Base-by-base conservation (phyloP, 2,329 filamentous ascomycete species). In the Sordariomycetes sp. region DNA sequence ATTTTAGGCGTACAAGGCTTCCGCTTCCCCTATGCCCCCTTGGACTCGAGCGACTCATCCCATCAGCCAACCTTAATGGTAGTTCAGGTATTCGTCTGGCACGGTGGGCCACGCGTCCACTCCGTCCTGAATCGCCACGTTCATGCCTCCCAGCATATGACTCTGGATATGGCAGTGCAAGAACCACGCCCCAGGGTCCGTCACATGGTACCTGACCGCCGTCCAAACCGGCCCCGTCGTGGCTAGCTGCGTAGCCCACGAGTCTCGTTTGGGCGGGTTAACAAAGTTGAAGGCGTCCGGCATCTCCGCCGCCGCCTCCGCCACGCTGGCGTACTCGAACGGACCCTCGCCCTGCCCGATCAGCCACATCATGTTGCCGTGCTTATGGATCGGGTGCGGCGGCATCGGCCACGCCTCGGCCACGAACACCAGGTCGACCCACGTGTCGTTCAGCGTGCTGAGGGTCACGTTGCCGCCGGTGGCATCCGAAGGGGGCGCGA, bases 311-410 rank as follows among this genome's bases (percentile, higher is more conserved):
- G 72, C 69, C 0, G 83, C 83, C 58, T 83, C 79, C 0, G 74
- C 77, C 0, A 85, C 78, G 1, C 73, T 76, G 2, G 65, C 66
- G 73, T 78, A 86, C 14, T 70, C 74, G 64, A 80, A 87, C 1
- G 62, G 58, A 0, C 80, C 80, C 0, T 62, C 63, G 1, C 81
- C 83, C 0, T 69, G 59, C 1, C 83, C 83, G 43, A 87, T 74
- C 20, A 77, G 69, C 63, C 75, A 85, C 70, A 79, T 81, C 65
- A 82, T 83, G 64, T 78, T 81, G 53, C 78, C 77, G 68, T 87
- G 83, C 71, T 85, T 85, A 73, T 87, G 83, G 55, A 87, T 79
- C 0, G 81, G 79, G 60, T 87, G 83, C 11, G 69, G 65, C 0
- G 71, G 80, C 63, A 82, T 78, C 7, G 77, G 70, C 3, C 69